phyloP scores from a whole-genome alignment of 208 protist species.

The Trichomonas tenax region DNA sequence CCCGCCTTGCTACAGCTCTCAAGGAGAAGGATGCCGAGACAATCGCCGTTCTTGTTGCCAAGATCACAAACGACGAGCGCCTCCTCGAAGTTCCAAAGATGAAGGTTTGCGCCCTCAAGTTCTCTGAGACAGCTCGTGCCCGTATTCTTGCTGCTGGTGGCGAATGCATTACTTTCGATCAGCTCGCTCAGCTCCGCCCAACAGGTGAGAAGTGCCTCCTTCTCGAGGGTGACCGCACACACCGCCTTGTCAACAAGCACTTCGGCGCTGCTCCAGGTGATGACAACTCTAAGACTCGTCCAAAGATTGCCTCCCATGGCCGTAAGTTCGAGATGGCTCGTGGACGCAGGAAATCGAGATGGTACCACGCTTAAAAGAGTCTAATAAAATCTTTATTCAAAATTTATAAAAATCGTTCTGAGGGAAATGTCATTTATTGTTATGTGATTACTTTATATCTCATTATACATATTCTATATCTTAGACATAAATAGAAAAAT shows the following conservation, averaged over 20 bases:
- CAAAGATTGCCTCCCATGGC: constrained; percentile 55
- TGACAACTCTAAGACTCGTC: constrained; percentile 57
- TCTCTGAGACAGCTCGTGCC: constrained; percentile 88
- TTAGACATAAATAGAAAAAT: too few species aligned
- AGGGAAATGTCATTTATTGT: too few species aligned
- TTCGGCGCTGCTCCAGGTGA: constrained; percentile 74
- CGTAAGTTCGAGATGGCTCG: constrained; percentile 75
- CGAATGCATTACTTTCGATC: constrained; percentile 96
- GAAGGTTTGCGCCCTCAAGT: constrained; percentile 85
- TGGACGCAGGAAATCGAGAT: constrained; percentile 49
- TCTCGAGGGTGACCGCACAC: constrained; percentile 75
- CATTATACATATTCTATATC: too few species aligned
- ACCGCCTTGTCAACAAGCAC: constrained; percentile 85
- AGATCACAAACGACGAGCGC: constrained; percentile 27
- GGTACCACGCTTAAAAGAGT: constrained; percentile 45
- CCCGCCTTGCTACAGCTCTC: constrained; percentile 62
- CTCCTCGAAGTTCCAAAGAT: constrained; percentile 67
- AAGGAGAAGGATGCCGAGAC: constrained; percentile 66
- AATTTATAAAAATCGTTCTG: too few species aligned
- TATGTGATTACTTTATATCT: too few species aligned
- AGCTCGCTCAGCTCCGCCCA: constrained; percentile 83
- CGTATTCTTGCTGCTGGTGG: constrained; percentile 90
- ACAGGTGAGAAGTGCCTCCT: constrained; percentile 88
- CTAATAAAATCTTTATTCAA: too few species aligned
- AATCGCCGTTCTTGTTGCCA: constrained; percentile 48